These are phyloP conservation scores for Rostrohypoxylon terebratum DNA, from an alignment of 495 filamentous ascomycete species.

Conservation along the genomic window DNA sequence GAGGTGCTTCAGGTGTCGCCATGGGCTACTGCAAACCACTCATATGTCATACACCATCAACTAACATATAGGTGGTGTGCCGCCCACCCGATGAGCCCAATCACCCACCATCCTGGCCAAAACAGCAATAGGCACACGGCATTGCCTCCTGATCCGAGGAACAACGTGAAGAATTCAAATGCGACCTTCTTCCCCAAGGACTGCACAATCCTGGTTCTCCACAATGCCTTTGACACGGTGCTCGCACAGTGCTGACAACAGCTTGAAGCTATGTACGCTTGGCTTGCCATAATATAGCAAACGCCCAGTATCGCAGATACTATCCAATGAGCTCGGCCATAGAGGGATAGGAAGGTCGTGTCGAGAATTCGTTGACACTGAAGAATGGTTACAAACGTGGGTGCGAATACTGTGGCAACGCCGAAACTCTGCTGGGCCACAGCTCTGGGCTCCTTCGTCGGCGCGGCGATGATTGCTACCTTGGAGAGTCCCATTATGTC, in stretches of 20 bases:
- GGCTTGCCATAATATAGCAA: slow-evolving; percentile 38
- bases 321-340: slow-evolving; percentile 44
- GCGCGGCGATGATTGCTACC: slow-evolving; percentile 49
- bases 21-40: slow-evolving; percentile 2
- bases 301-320: slow-evolving; percentile 29
- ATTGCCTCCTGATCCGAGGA: slow-evolving; percentile 58
- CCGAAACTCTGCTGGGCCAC: slow-evolving; percentile 38
- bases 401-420: slow-evolving; percentile 39
- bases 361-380: slow-evolving; percentile 50
- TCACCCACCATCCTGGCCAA: slow-evolving; percentile 63
- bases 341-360: slow-evolving; percentile 41
- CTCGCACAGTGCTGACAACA: slow-evolving; percentile 21
- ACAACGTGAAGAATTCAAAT: slow-evolving; percentile 57
- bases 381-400: slow-evolving; percentile 45
- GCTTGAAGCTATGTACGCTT: slow-evolving; percentile 25
- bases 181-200: slow-evolving; percentile 55
- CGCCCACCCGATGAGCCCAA: slow-evolving; percentile 40
- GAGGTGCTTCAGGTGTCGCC: background rate
- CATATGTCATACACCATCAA: background rate
- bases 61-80: background rate
- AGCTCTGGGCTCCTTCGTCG: slow-evolving; percentile 46
- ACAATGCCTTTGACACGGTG: slow-evolving; percentile 30
- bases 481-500: slow-evolving; percentile 32
- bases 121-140: slow-evolving; percentile 56
- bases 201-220: slow-evolving; percentile 49